Evolutionary conservation across 2,329 filamentous ascomycete species (phyloP).

Genomic region (Sarocladiaceae sp.): DNA sequence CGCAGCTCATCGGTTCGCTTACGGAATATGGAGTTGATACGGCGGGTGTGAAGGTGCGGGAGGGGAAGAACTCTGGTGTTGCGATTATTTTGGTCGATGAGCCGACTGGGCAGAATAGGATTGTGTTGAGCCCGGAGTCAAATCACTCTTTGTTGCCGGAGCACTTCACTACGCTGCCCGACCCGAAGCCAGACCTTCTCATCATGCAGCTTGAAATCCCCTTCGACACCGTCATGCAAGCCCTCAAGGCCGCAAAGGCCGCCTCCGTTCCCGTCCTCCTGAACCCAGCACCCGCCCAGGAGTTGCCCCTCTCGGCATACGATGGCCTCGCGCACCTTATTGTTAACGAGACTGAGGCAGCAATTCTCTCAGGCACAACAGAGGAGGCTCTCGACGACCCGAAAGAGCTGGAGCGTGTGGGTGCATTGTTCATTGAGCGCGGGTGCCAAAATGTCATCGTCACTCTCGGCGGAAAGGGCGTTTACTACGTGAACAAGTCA

Average conservation of each 20-base stretch:
- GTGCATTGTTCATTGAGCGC: constrained; percentile 56
- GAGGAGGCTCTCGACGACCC: constrained; percentile 45
- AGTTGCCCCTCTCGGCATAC: constrained; percentile 64
- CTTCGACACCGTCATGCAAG: constrained; percentile 57
- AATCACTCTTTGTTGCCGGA: constrained; percentile 49
- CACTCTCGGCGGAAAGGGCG: constrained; percentile 79
- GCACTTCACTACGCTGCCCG: constrained; percentile 29
- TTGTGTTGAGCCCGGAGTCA: constrained; percentile 68
- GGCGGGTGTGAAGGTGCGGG: constrained; percentile 41
- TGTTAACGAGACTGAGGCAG: constrained; percentile 87
- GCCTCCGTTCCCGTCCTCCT: constrained; percentile 62
- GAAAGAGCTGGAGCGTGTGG: constrained; percentile 42
- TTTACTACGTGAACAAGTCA: constrained; percentile 54
- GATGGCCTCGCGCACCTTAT: constrained; percentile 70
- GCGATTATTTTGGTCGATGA: constrained; percentile 75
- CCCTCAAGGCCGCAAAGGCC: constrained; percentile 46
- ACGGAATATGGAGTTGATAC: constrained; percentile 59
- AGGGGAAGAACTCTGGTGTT: constrained; percentile 57
- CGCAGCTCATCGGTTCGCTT: constrained; percentile 55
- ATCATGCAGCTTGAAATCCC: constrained; percentile 79
- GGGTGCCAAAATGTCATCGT: constrained; percentile 77
- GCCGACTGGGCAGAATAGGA: constrained; percentile 69
- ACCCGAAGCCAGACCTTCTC: constrained; percentile 53
- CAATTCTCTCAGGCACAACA: constrained; percentile 58
- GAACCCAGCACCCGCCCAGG: constrained; percentile 77